Evolutionary conservation across 2,329 filamentous ascomycete species (phyloP), one percentile per base, ranked within the genome.

Genomic region (Aspergillus ruber): DNA sequence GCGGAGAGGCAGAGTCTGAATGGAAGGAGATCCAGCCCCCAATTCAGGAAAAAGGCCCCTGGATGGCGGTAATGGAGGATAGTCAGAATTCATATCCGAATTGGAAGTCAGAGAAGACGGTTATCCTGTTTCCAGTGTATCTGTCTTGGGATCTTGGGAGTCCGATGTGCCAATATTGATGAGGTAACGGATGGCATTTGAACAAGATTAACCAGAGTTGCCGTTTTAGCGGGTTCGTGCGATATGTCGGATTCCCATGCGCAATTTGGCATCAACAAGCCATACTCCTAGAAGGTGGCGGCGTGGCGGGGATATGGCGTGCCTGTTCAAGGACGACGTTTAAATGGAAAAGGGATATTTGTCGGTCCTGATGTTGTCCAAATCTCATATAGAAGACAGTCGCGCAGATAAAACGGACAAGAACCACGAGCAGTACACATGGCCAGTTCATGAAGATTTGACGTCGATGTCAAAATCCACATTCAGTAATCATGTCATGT

Each of bases 31-130:
- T 29, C 10, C 25, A 29, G 9, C 10, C 25, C 9, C 25, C 4
- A 4, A 29, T 29, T 5, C 25, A 29, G 25, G 4, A 12, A 9
- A 9, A 29, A 10, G 18, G 12, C 32, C 41, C 39, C 36, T 43
- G 23, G 44, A 38, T 18, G 48, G 48, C 15, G 57, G 54, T 13
- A 59, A 46, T n/a, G 59, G 53, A 44, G 60, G 54, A 18, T 57
- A 57, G 18, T 58, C 54, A 15, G 52, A 55, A 35, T 58, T 51
- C 63, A 64, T 63, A 4, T 39, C n/a, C n/a, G 20, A 29, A 27
- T 32, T 10, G 27, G 8, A n/a, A 4, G 13, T 21, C 21, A 32
- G 6, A 35, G 8, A 8, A n/a, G 33, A n/a, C 13, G 15, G n/a
- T n/a, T 35, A n/a, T 35, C 15, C 7, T 35, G 15, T 35, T 35